These are phyloP conservation scores for Colletotrichum lentis DNA, from an alignment of 2,329 filamentous ascomycete species.

Conservation along the genomic window DNA sequence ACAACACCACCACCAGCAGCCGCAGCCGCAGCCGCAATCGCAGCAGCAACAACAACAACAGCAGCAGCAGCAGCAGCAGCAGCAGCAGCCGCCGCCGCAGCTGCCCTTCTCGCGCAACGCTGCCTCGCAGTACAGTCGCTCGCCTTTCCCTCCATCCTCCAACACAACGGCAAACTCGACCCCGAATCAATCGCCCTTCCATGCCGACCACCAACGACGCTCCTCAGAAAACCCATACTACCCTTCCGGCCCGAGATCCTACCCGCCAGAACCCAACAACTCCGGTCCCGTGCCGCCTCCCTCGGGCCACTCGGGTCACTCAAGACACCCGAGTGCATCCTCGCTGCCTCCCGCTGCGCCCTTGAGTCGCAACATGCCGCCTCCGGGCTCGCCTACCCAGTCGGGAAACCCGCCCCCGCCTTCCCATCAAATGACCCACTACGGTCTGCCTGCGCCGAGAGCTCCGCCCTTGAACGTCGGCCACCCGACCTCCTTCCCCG, in stretches of 20 bases:
- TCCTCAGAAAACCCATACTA: conserved; percentile 56
- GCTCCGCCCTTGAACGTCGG: conserved; percentile 54
- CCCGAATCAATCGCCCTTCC: conserved; percentile 38
- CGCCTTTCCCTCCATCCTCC: conserved; percentile 40
- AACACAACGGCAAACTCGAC: conserved; percentile 25
- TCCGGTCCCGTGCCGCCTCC: conserved; percentile 43
- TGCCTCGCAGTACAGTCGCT: conserved; percentile 45
- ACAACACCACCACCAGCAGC: too few species aligned
- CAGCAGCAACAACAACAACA: too few species aligned
- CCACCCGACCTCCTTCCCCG: conserved; percentile 55
- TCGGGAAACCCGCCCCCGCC: conserved; percentile 46
- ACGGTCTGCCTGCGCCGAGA: conserved; percentile 57
- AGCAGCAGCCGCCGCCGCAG: conserved; percentile 39
- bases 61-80: too few species aligned
- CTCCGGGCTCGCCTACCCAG: conserved; percentile 56
- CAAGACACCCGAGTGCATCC: conserved; percentile 56
- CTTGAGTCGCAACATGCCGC: conserved; percentile 56
- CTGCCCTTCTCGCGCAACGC: conserved; percentile 44
- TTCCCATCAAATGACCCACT: conserved; percentile 48
- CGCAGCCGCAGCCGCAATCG: too few species aligned
- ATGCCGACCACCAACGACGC: conserved; percentile 49
- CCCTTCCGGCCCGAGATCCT: conserved; percentile 47
- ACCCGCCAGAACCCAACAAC: conserved; percentile 44
- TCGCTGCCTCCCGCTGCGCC: conserved; percentile 52
- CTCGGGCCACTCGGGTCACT: conserved; percentile 46